Evolutionary conservation across 2,329 filamentous ascomycete species (phyloP), one percentile per base, ranked within the genome.

Genomic region (Rasamsonia emersonii): DNA sequence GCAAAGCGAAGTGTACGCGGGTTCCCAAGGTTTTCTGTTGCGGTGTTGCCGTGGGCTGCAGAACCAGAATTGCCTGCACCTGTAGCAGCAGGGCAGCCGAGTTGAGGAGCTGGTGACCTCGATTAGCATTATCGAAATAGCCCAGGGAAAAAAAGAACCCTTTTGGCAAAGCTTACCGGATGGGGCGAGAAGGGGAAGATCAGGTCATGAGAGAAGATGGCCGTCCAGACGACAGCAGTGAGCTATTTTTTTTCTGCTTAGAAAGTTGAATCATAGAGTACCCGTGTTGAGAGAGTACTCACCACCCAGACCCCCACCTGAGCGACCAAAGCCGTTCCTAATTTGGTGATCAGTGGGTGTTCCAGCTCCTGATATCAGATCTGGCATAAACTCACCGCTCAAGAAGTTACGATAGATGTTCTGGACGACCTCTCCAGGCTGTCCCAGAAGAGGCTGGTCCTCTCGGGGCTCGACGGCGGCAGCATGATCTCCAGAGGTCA

Each of bases 111-210:
- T 69, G 37, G 14, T 9, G 14, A 11, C 18, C 18, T 13, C n/a
- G 24, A 36, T 28, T 21, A 26, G 9, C 23, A 34, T 19, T 18
- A 19, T 32, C 36, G 13, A 24, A 23, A 18, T 29, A 30, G 19
- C n/a, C n/a, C n/a, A n/a, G n/a, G n/a, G n/a, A n/a, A n/a, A n/a
- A n/a, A n/a, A n/a, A n/a, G n/a, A n/a, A n/a, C n/a, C n/a, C n/a
- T n/a, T n/a, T n/a, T n/a, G 8, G 65, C 69, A 61, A 73, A 68
- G 37, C 79, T 66, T 53, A 95, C 77, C 5, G 89, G 89, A 58
- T 96, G 89, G 6, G 80, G 77, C 11, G 85, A 86, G 71, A 96
- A 94, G 47, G n/a, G n/a, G n/a, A 94, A 76, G 23, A 84, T 82
- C 40, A 93, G 53, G 18, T 79, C 56, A 26, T 71, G 68, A 24